phyloP scores from a whole-genome alignment of 352 stramenopile species.

The Hyaloperonospora arabidopsidis region DNA sequence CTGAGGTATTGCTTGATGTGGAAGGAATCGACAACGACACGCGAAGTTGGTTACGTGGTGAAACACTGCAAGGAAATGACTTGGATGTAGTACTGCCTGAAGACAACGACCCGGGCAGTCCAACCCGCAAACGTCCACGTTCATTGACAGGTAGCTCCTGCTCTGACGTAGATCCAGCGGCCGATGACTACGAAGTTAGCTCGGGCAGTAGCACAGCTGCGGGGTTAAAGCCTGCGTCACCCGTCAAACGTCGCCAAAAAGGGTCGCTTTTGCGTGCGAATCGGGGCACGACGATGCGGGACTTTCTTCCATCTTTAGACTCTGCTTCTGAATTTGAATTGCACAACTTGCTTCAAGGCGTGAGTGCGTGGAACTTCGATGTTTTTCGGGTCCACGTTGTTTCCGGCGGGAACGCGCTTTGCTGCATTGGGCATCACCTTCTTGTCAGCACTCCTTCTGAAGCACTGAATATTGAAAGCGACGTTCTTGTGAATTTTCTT shows the following conservation, averaged over 20 bases:
- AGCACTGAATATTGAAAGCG: constrained; percentile 54
- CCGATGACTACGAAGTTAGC: constrained; percentile 4
- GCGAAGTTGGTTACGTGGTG: constrained; percentile 76
- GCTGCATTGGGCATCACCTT: constrained; percentile 71
- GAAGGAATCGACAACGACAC: constrained; percentile 74
- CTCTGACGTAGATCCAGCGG: constrained; percentile 14
- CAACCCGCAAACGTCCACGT: constrained; percentile 13
- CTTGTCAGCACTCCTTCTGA: constrained; percentile 53
- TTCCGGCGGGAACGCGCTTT: constrained; percentile 63
- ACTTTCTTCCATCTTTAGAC: constrained; percentile 51
- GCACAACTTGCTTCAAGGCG: constrained; percentile 51
- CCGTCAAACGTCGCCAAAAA: constrained; percentile 16
- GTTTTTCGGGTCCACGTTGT: constrained; percentile 66
- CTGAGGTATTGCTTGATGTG: constrained; percentile 55
- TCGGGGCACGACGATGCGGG: constrained; percentile 52
- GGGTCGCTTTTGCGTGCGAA: constrained; percentile 17
- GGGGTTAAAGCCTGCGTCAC: constrained; percentile 3
- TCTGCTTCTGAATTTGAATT: constrained; percentile 59
- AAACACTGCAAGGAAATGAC: constrained; percentile 66
- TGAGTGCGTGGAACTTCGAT: constrained; percentile 65
- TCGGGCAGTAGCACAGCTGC: constrained; percentile 10
- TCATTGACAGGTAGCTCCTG: constrained; percentile 19
- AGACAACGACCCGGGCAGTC: constrained; percentile 17
- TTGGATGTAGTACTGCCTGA: constrained; percentile 57
- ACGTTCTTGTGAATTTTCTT: constrained; percentile 63